Evolutionary conservation across 2,329 filamentous ascomycete species (phyloP), one percentile per base, ranked within the genome.

Genomic region (Aurifilum marmelostoma): DNA sequence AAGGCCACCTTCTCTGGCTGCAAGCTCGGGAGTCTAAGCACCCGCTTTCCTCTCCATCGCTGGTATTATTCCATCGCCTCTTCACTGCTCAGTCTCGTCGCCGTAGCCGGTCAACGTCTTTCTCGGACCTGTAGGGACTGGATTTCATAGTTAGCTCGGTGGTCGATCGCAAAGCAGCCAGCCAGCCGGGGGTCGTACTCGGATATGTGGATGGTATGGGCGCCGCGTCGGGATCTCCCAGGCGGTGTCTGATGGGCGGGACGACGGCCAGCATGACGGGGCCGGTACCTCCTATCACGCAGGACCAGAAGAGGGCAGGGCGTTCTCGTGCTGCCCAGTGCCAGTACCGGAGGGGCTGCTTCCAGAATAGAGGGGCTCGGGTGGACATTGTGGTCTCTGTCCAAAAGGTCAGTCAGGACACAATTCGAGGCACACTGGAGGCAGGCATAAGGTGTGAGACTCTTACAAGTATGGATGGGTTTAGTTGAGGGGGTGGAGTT

Each of bases 131-230:
- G 81, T 74, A 18, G 88, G 88, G 66, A 90, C 88, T 90, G 72
- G 67, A 69, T 11, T 39, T 67, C 16, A 47, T 24, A 37, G 68
- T 50, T 39, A 68, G 56, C 24, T 63, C 24, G 32, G 16, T 60
- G 34, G 29, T 1, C n/a, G 32, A n/a, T 14, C 9, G 34, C 4
- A 29, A 18, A 29, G n/a, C n/a, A 9, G 18, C 21, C 16, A 27
- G 59, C 59, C 37, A 18, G n/a, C 39, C 16, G 39, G 43, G 34
- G n/a, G 52, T 18, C 29, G 79, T 88, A 98, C 95, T 88, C 71
- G 96, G 96, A 85, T 98, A 99, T 78, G 94, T 97, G 80, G 94
- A 83, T 41, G 96, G 96, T 73, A 98, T 89, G 68, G 85, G 87
- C 72, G 88, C 83, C 72, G 91, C 87, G 75, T 89, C 87, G 74